phyloP scores from a whole-genome alignment of 768 basidiomycete genomes.

The Myochromella boudieri region DNA sequence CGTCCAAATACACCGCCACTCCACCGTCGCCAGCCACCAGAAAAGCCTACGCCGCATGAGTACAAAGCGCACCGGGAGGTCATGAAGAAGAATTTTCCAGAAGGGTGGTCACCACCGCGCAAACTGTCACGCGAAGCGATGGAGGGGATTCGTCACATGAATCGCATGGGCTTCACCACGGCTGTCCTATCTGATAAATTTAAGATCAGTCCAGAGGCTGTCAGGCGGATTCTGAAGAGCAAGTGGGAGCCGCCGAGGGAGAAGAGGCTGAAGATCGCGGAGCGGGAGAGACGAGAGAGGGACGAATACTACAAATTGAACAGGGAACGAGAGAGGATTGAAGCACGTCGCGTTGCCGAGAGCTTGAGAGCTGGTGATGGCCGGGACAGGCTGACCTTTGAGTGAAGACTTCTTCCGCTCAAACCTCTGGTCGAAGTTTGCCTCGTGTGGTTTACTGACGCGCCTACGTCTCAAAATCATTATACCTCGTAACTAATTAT shows the following conservation, averaged over 20 bases:
- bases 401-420: conserved; percentile 23
- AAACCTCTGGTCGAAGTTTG: conserved; percentile 1
- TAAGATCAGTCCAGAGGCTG: conserved; percentile 78
- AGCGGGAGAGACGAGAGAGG: conserved; percentile 48
- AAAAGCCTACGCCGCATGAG: conserved; percentile 45
- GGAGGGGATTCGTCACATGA: conserved; percentile 71
- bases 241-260: conserved; percentile 64
- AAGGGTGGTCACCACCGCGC: conserved; percentile 76
- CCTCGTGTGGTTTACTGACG: conserved; percentile 14
- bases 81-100: conserved; percentile 56
- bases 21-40: conserved; percentile 38
- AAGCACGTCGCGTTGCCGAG: conserved; percentile 32
- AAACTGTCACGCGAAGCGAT: conserved; percentile 84
- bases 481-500: conserved; percentile 2
- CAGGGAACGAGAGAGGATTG: conserved; percentile 41
- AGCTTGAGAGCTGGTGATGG: conserved; percentile 19
- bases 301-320: conserved; percentile 36
- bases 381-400: conserved; percentile 41
- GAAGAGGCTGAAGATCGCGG: conserved; percentile 46
- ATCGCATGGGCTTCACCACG: conserved; percentile 62
- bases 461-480: conserved; percentile 6
- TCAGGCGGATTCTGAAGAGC: conserved; percentile 76
- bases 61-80: conserved; percentile 49
- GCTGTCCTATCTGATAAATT: conserved; percentile 74
- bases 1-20: conserved; percentile 33